phyloP scores from a whole-genome alignment of 163 green algal species.

The Picocystis sp. region DNA sequence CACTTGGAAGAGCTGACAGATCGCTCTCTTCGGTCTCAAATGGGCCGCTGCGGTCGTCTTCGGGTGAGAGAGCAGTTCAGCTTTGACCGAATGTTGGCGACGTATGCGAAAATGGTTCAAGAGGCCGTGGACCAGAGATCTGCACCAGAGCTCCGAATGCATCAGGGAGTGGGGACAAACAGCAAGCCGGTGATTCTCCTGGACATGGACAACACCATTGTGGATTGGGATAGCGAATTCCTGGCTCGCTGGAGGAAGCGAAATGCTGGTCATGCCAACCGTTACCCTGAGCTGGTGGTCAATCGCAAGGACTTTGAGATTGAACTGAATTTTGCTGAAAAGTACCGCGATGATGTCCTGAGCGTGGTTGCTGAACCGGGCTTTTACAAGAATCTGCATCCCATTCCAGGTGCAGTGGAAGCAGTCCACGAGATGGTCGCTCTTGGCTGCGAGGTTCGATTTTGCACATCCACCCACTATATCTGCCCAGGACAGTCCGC shows the following conservation, averaged over 20 bases:
- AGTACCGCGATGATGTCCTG: neutral
- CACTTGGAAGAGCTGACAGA: neutral
- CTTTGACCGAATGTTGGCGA: no score
- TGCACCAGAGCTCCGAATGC: no score
- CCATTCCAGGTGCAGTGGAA: conserved; percentile 1
- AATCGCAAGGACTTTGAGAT: conserved; percentile 7
- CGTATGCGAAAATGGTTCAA: no score
- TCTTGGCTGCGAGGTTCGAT: conserved; percentile 1
- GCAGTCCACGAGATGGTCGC: conserved; percentile 4
- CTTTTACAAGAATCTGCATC: neutral
- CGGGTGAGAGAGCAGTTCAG: no score
- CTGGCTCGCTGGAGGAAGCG: neutral
- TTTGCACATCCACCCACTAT: conserved; percentile 1
- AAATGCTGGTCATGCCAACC: conserved; percentile 1
- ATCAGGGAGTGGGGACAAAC: no score
- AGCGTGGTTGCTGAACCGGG: neutral
- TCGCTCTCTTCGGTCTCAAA: neutral
- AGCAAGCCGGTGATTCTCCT: conserved; percentile 6
- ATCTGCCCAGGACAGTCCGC: conserved; percentile 1
- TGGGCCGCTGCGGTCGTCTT: no score
- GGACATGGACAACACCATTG: conserved; percentile 8
- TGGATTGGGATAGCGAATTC: conserved; percentile 5
- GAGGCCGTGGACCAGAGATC: no score
- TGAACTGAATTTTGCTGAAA: conserved; percentile 1
- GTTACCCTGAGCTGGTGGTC: conserved; percentile 1